Percentiles rank a stretch among this genome's conserved stretches.
Evolutionary conservation across 2,329 filamentous ascomycete genomes (phyloP).

Genomic region (Monilinia polystroma): DNA sequence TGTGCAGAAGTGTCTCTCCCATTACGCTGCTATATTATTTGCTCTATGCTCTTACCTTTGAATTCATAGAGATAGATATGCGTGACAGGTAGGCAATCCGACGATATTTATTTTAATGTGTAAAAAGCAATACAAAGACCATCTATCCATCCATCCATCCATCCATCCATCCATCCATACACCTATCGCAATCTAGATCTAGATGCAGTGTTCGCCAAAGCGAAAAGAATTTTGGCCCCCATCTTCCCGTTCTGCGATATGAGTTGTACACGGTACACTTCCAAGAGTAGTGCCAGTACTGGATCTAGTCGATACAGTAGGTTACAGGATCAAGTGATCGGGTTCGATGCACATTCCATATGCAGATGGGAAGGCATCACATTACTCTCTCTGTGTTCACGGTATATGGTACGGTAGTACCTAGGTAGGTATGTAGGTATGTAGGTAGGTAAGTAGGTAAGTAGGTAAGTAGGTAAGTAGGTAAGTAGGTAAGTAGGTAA

Average conservation of each 20-base stretch:
- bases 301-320: neutral
- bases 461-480: no score
- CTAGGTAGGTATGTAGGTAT: no score
- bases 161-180: neutral
- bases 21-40: no score
- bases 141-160: neutral
- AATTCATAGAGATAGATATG: neutral
- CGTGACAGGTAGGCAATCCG: neutral
- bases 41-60: neutral
- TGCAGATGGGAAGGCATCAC: neutral
- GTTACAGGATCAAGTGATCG: neutral
- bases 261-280: neutral
- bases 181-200: constrained; percentile 4
- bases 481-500: no score
- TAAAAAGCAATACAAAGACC: neutral
- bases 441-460: no score
- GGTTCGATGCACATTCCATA: neutral
- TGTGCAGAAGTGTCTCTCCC: neutral
- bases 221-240: neutral
- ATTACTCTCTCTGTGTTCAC: neutral
- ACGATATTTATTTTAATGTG: neutral
- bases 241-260: constrained; percentile 9
- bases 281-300: neutral
- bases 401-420: neutral
- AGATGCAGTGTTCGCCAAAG: neutral